These are phyloP conservation scores for Hansenula lynferdii DNA, from an alignment of 1,139 yeast genomes.

Conservation along the genomic window DNA sequence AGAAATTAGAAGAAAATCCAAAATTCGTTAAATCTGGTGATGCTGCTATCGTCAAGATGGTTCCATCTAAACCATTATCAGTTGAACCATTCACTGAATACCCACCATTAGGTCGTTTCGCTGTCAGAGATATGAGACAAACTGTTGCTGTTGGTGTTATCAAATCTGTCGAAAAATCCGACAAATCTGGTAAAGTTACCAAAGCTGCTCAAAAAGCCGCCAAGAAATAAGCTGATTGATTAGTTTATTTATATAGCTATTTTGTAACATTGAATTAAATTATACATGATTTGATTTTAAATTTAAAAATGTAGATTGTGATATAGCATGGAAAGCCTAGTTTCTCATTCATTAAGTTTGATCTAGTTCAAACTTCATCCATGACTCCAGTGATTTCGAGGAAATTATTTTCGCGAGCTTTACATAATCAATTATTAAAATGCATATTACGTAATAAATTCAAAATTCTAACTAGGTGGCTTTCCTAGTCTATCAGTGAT, in stretches of 20 bases:
- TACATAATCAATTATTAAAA: no score
- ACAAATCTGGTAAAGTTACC: conserved; percentile 96
- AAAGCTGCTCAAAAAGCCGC: conserved; percentile 99
- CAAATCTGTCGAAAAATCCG: conserved; percentile 96
- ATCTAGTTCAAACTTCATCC: no score
- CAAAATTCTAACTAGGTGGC: no score
- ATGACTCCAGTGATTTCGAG: no score
- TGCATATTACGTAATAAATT: no score
- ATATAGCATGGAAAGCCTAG: no score
- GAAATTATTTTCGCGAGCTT: no score
- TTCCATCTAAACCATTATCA: conserved; percentile 96
- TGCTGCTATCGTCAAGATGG: conserved; percentile 87
- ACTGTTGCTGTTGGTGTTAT: conserved; percentile 99
- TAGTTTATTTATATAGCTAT: background rate
- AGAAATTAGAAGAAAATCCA: conserved; percentile 77
- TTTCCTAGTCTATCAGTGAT: no score
- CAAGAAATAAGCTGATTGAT: conserved; percentile 67
- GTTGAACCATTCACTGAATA: conserved; percentile 95
- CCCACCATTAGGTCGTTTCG: conserved; percentile 99
- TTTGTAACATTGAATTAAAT: background rate
- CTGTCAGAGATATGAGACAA: conserved; percentile 99
- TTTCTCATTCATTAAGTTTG: no score
- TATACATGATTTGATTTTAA: background rate
- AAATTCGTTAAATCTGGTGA: conserved; percentile 91
- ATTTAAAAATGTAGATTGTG: background rate